These are phyloP conservation scores for Clavariopsis aquatica DNA, from an alignment of 495 filamentous ascomycete species.

Conservation along the genomic window DNA sequence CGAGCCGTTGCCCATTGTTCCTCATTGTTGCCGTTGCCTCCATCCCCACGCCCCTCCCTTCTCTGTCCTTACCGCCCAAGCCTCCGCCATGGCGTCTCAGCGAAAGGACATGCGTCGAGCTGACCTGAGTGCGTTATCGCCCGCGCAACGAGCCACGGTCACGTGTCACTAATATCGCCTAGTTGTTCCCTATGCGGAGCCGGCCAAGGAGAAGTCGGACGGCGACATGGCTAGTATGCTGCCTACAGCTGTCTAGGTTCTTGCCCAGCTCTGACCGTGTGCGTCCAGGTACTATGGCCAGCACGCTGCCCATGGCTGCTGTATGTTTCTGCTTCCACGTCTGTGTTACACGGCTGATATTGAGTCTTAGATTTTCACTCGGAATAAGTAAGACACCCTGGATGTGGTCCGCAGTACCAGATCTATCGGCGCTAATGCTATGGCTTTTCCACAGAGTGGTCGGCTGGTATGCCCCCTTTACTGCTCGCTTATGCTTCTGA, in stretches of 20 bases:
- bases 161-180: conserved; percentile 35
- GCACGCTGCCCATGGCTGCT: conserved; percentile 88
- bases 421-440: conserved; percentile 8
- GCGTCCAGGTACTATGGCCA: conserved; percentile 68
- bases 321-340: conserved; percentile 49
- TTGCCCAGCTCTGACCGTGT: conserved; percentile 38
- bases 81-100: conserved; percentile 57
- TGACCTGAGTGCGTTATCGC: conserved; percentile 68
- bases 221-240: conserved; percentile 56
- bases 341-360: conserved; percentile 19
- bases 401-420: background rate
- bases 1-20: background rate
- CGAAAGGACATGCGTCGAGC: conserved; percentile 85
- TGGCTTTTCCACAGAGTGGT: conserved; percentile 56
- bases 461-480: conserved; percentile 65
- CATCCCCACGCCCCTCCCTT: no score
- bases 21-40: no score
- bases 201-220: conserved; percentile 57
- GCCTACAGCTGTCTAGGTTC: background rate
- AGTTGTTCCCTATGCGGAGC: conserved; percentile 67
- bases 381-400: conserved; percentile 67
- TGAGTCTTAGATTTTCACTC: conserved; percentile 71
- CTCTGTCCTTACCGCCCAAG: background rate
- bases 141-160: conserved; percentile 10
- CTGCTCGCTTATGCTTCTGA: conserved; percentile 9